These are phyloP conservation scores for Musa balbisiana DNA, from an alignment of 202 grass and related monocot genomes.

Conservation along the genomic window DNA sequence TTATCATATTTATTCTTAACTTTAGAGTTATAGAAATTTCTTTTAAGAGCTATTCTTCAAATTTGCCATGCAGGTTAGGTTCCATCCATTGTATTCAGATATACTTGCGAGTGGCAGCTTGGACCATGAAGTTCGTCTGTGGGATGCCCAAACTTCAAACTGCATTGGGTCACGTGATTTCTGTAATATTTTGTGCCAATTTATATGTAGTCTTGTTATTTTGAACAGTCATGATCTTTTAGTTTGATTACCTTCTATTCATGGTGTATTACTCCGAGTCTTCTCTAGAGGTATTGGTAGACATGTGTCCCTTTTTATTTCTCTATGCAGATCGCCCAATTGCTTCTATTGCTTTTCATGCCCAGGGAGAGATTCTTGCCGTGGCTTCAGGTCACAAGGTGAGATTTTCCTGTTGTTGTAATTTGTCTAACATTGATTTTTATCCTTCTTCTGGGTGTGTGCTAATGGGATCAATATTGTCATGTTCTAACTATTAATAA, in stretches of 20 bases:
- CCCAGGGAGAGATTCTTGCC: constrained; percentile 81
- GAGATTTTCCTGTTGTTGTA: constrained; percentile 26
- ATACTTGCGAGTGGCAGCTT: constrained; percentile 99
- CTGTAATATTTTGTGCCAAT: constrained; percentile 48
- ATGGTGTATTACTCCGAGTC: neutral
- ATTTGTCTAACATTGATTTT: neutral
- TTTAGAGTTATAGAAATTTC: neutral
- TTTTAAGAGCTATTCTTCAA: constrained; percentile 3
- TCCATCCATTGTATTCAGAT: constrained; percentile 82
- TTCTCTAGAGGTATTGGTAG: constrained; percentile 26
- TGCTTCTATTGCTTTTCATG: constrained; percentile 98
- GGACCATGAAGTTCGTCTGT: constrained; percentile 94
- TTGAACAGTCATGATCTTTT: neutral
- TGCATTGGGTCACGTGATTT: constrained; percentile 79
- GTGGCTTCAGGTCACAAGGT: constrained; percentile 99
- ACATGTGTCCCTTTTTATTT: constrained; percentile 19
- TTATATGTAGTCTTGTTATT: neutral
- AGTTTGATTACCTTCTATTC: constrained; percentile 21
- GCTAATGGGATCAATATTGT: neutral
- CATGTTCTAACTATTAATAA: neutral
- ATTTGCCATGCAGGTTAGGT: constrained; percentile 63
- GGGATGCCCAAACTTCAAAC: constrained; percentile 78
- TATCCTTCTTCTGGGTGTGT: neutral
- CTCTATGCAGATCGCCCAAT: constrained; percentile 72
- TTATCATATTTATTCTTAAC: neutral